These are phyloP conservation scores for Penicillium daleae DNA, from an alignment of 495 filamentous ascomycete genomes.

Conservation along the genomic window DNA sequence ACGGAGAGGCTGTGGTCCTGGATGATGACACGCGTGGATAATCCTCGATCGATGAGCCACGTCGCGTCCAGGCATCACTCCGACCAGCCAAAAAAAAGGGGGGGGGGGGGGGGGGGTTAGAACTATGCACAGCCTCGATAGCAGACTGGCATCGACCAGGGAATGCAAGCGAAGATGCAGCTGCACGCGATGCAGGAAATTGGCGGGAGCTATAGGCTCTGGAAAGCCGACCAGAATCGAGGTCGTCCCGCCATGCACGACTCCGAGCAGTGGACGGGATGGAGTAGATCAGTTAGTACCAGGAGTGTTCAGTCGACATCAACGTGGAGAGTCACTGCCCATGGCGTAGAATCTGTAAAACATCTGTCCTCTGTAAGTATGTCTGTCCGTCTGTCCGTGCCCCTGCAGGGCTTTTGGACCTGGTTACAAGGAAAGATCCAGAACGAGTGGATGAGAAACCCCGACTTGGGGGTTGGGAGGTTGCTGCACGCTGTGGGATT, in stretches of 20 bases:
- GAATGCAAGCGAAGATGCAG: not conserved
- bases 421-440: not conserved
- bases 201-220: slow-evolving; percentile 2
- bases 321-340: not conserved
- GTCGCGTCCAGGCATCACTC: not conserved
- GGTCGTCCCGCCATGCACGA: not conserved
- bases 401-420: slow-evolving; percentile 18
- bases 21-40: not conserved
- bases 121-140: not conserved
- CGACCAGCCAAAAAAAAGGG: not conserved
- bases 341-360: not conserved
- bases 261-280: not conserved
- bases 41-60: not conserved
- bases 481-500: slow-evolving; percentile 14
- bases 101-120: no score
- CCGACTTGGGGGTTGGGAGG: not conserved
- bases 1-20: not conserved
- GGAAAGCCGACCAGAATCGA: not conserved
- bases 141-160: not conserved
- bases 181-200: slow-evolving; percentile 1
- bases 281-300: not conserved
- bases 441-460: slow-evolving; percentile 20
- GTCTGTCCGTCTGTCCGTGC: no score
- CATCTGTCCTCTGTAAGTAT: not conserved
- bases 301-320: not conserved